Conservation (phyloP, 2,329 filamentous ascomycete genomes). For the Trichoderma harzianum region DNA sequence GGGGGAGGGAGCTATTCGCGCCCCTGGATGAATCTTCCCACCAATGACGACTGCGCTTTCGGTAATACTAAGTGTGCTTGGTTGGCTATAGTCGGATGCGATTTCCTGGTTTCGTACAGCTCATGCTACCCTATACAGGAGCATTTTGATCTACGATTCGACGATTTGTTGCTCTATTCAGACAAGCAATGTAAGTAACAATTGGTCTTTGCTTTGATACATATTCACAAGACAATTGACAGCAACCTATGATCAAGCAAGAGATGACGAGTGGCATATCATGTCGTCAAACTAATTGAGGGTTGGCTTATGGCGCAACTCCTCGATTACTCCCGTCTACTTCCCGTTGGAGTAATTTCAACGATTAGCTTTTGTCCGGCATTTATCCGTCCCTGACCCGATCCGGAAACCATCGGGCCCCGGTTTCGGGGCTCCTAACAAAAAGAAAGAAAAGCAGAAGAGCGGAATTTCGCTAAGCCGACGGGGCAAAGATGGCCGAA, state of each 20-base stretch:
- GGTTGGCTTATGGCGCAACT: neutral
- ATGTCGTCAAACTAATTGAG: neutral
- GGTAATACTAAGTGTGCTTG: neutral
- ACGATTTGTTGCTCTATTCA: neutral
- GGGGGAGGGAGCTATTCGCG: neutral
- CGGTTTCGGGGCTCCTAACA: neutral
- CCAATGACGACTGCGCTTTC: slow-evolving; percentile 6
- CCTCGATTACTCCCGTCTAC: neutral
- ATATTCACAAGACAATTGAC: neutral
- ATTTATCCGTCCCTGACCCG: neutral
- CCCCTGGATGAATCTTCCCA: slow-evolving; percentile 4
- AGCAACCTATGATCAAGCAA: accelerated
- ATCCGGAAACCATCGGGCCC: neutral
- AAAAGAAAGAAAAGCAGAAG: neutral
- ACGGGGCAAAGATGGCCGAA: neutral
- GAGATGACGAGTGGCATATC: neutral
- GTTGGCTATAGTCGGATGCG: neutral
- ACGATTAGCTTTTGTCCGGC: neutral
- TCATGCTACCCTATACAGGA: neutral
- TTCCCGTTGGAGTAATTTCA: neutral
- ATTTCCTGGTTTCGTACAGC: neutral
- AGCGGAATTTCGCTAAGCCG: neutral
- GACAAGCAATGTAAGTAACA: neutral
- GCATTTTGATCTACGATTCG: neutral
- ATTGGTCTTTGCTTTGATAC: neutral